These are phyloP conservation scores for Coniochaeta hoffmannii DNA, from an alignment of 2,329 filamentous ascomycete genomes.

Conservation along the genomic window DNA sequence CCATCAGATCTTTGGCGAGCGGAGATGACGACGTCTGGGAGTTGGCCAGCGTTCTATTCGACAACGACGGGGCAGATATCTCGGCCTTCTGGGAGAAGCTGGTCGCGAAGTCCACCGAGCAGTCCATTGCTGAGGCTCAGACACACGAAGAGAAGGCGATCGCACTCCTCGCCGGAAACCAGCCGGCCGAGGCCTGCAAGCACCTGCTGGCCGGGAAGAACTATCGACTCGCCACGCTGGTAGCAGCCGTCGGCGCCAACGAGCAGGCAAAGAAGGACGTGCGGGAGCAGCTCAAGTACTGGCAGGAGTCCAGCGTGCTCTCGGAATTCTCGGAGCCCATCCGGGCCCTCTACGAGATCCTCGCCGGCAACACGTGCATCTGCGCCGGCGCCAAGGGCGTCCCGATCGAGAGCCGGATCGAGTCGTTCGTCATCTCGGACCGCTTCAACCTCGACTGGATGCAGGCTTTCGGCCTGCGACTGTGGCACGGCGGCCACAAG, in stretches of 20 bases:
- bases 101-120: conserved; percentile 52
- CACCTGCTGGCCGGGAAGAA: conserved; percentile 68
- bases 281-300: conserved; percentile 71
- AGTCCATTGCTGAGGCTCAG: conserved; percentile 48
- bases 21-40: conserved; percentile 79
- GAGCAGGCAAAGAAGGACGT: conserved; percentile 65
- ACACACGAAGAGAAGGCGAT: conserved; percentile 78
- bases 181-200: conserved; percentile 76
- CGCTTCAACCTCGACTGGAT: conserved; percentile 88
- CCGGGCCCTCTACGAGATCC: conserved; percentile 80
- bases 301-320: conserved; percentile 75
- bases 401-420: conserved; percentile 70
- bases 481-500: conserved; percentile 50
- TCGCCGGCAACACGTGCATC: conserved; percentile 79
- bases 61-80: conserved; percentile 55
- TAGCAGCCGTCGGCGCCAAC: conserved; percentile 74
- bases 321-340: conserved; percentile 82
- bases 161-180: conserved; percentile 69
- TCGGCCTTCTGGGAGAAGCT: conserved; percentile 59
- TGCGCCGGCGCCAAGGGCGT: conserved; percentile 70
- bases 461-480: conserved; percentile 80
- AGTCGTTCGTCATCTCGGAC: conserved; percentile 74
- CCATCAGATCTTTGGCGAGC: conserved; percentile 15
- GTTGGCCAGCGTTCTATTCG: conserved; percentile 80
- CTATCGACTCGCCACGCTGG: conserved; percentile 74